Evolutionary conservation across 768 basidiomycete genomes (phyloP), one percentile per base, ranked within the genome.

Genomic region (Tricholomella constricta): DNA sequence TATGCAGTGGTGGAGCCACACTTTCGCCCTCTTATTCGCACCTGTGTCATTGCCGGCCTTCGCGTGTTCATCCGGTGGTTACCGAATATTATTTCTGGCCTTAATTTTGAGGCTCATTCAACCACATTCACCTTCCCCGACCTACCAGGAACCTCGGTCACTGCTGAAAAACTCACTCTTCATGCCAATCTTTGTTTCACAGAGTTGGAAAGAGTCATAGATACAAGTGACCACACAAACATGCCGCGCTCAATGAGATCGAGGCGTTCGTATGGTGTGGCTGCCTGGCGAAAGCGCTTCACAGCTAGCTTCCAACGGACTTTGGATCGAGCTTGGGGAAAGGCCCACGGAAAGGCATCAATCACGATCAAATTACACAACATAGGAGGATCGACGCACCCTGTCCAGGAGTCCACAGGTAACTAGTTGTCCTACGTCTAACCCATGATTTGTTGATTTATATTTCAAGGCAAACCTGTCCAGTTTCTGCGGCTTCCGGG

Each of bases 291-390:
- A 57, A 79, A 76, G 27, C 78, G 84, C 25, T 66, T 89, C 48
- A 75, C 75, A 31, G 78, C 77, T 43, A 84, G 88, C 54, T 72
- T 88, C 45, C 76, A 74, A 41, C 74, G 89, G 51, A 81, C 88
- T 22, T 79, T 88, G 74, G 84, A 88, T 55, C 76, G 82, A 47
- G 88, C 87, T 22, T 78, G 86, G 74, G 87, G 85, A 11, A 77
- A 74, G 35, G 84, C 83, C 43, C 79, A 78, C 47, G 88, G 84
- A 17, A 76, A 77, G 11, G 78, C 80, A 2, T 74, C 76, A 4
- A 66, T 89, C 45, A 70, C 76, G 44, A 64, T 89, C 36, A 77
- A 70, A 35, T 63, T 84, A 38, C 70, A 69, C 37, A 74, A 78
- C 44, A 67, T 87, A 27, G 66, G 72, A 35, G 81, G 81, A 10